phyloP scores from a whole-genome alignment of 768 basidiomycete species.

The Podaxis sp. region DNA sequence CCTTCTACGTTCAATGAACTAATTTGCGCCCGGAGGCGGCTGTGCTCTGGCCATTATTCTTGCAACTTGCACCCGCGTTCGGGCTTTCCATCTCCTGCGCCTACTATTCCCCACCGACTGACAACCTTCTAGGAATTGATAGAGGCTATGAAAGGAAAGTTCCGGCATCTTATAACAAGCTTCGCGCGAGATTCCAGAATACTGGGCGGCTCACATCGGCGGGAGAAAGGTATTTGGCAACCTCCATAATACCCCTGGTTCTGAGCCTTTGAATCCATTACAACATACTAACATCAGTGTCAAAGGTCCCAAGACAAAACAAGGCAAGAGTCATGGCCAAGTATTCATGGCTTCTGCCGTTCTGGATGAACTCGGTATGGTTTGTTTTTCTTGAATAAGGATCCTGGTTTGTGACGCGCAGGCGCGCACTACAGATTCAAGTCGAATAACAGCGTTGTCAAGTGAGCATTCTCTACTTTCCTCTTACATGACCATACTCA shows the following conservation, averaged over 20 bases:
- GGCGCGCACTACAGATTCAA: background rate
- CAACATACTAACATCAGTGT: background rate
- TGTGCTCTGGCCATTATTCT: too few relatives aligned
- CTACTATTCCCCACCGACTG: background rate
- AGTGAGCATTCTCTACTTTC: background rate
- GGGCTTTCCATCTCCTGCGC: background rate
- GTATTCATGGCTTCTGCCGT: background rate
- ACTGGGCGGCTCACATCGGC: background rate
- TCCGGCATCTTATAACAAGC: background rate
- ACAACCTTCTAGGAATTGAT: background rate
- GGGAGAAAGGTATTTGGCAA: background rate
- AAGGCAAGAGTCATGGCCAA: background rate
- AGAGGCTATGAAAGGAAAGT: background rate
- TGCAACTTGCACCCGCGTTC: background rate
- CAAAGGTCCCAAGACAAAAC: background rate
- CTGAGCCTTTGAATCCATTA: background rate
- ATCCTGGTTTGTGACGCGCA: background rate
- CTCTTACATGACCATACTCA: background rate
- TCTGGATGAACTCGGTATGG: background rate
- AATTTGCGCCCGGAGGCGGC: too few relatives aligned
- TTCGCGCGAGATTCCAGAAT: background rate
- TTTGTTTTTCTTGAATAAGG: background rate
- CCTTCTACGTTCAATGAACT: too few relatives aligned
- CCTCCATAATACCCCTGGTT: background rate
- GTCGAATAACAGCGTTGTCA: background rate